Conservation (phyloP, 345 rosid species). For the Hypericum perforatum region DNA sequence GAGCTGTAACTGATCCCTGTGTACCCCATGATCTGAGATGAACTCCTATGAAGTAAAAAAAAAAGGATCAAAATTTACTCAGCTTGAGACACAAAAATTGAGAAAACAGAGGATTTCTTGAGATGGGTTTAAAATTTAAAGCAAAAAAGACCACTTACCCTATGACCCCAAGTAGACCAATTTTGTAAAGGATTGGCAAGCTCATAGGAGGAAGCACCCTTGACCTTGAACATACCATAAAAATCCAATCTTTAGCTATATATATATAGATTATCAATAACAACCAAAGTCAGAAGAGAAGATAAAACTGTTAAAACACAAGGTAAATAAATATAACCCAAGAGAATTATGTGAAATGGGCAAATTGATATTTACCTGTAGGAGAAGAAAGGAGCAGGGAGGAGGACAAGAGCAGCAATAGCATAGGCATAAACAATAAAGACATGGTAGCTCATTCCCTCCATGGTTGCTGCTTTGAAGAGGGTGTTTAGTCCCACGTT, state of each 20-base stretch:
- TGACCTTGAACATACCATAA: neutral
- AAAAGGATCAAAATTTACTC: neutral
- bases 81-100: neutral
- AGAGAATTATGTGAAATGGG: neutral
- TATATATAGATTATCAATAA: neutral
- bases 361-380: conserved; percentile 14
- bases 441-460: conserved; percentile 28
- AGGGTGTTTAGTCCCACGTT: conserved; percentile 24
- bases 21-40: conserved; percentile 12
- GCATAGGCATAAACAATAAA: conserved; percentile 16
- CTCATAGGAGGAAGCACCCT: conserved; percentile 1
- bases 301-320: too few species aligned
- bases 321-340: too few species aligned
- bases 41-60: conserved; percentile 16
- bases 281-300: neutral
- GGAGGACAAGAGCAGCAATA: conserved; percentile 14
- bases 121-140: neutral
- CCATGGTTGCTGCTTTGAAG: conserved; percentile 29
- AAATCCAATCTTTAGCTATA: neutral
- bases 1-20: conserved; percentile 29
- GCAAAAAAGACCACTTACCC: conserved; percentile 16
- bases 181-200: conserved; percentile 5
- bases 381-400: neutral
- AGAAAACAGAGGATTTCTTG: neutral
- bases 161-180: conserved; percentile 22